Conservation (phyloP, 805 yeast genomes). For the Lipomyces starkeyi region DNA sequence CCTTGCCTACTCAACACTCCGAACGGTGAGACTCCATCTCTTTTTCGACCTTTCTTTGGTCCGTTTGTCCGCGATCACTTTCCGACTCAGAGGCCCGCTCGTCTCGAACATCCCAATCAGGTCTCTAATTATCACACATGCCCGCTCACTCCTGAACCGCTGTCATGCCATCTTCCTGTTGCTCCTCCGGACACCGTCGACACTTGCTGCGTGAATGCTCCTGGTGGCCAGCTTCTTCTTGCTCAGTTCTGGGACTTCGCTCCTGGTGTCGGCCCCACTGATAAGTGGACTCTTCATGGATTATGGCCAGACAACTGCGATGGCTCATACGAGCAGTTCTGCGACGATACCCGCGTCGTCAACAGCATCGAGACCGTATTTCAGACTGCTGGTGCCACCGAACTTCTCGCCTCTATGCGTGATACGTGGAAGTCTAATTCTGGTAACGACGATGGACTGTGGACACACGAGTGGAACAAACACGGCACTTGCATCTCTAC, state of each 20-base stretch:
- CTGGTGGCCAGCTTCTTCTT: constrained; percentile 81
- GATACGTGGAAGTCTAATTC: constrained; percentile 74
- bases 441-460: constrained; percentile 69
- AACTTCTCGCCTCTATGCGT: constrained; percentile 62
- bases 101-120: background rate
- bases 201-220: constrained; percentile 83
- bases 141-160: constrained; percentile 10
- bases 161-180: constrained; percentile 33
- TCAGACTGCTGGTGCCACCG: constrained; percentile 50
- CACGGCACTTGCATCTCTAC: constrained; percentile 94
- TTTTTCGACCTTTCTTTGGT: constrained; percentile 11
- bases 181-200: constrained; percentile 45
- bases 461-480: constrained; percentile 93
- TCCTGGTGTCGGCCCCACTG: constrained; percentile 73
- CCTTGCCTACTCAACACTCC: constrained; percentile 11
- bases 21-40: constrained; percentile 1
- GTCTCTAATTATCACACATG: constrained; percentile 31
- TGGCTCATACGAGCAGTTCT: constrained; percentile 80
- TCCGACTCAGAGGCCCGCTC: background rate
- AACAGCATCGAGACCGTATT: constrained; percentile 56
- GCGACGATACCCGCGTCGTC: constrained; percentile 66
- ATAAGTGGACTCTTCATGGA: constrained; percentile 81
- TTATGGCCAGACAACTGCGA: constrained; percentile 89
- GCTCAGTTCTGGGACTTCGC: constrained; percentile 94
- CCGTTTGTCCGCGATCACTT: constrained; percentile 3